Percentiles rank a stretch among this genome's conserved stretches.
phyloP scores from a whole-genome alignment of 2,329 filamentous ascomycete species.

The Emergomyces orientalis region DNA sequence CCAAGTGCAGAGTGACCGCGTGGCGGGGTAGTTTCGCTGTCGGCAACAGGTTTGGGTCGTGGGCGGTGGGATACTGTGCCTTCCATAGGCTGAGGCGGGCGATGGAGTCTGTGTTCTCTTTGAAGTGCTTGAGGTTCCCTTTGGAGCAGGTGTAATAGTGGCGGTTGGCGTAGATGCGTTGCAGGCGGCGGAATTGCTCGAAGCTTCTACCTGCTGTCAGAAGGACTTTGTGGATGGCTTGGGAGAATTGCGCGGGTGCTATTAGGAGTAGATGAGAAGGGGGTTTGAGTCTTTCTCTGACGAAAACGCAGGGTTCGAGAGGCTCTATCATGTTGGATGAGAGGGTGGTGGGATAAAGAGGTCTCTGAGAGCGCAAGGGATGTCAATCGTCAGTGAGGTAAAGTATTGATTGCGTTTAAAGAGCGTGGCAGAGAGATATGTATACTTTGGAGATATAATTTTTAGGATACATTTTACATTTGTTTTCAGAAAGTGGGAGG shows the following conservation, averaged over 20 bases:
- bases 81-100: constrained; percentile 22
- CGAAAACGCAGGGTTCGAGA: background rate
- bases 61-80: constrained; percentile 6
- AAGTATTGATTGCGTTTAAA: background rate
- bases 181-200: constrained; percentile 14
- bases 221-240: constrained; percentile 14
- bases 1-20: constrained; percentile 19
- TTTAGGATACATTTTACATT: background rate
- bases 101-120: constrained; percentile 20
- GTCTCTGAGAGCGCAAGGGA: background rate
- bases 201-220: constrained; percentile 16
- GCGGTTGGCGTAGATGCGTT: constrained; percentile 15
- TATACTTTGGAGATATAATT: background rate
- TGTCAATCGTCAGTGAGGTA: background rate
- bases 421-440: background rate
- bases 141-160: constrained; percentile 23
- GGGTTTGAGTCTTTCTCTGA: background rate
- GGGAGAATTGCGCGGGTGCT: background rate
- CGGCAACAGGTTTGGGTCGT: background rate
- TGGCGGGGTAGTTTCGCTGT: constrained; percentile 22
- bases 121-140: background rate
- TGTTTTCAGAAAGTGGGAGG: background rate
- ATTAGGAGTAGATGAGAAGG: background rate
- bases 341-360: no score
- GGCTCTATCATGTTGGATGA: background rate